Base-by-base conservation (phyloP, 352 stramenopile species). In the Phytophthora litchii region DNA sequence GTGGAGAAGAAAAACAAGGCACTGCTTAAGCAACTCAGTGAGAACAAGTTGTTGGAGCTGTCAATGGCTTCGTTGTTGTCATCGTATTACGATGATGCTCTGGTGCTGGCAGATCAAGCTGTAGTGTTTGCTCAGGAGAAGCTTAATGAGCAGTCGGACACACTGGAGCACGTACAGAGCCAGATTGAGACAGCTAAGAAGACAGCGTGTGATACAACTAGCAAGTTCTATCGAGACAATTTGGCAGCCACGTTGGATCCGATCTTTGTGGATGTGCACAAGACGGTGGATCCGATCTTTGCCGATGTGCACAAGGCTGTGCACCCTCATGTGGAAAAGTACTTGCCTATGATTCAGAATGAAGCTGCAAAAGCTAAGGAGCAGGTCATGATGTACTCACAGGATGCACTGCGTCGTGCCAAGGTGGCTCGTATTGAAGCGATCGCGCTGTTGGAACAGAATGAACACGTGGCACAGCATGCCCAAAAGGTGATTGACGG, bases 61-160 rank as follows among this genome's bases (percentile, higher is more conserved):
- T 74, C 78, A 11, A 71, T 93, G 49, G 74, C 78, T 1, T 64
- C 81, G 37, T 56, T 93, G 66, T 66, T 93, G 42, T 91, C 81
- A 46, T 78, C 74, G 31, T 93, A 93, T 64, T 93, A 91, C 36
- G 84, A 93, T 64, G 80, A 89, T 54, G 76, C 81, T n/a, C 71
- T 90, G 44, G 62, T 84, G 14, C 50, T 90, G 25, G 77, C 77
- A 4, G 60, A 71, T 23, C 64, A 73, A 44, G 60, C 70, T 1
- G 62, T 78, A 16, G 60, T 48, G 7, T 61, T 61, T 35, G 55
- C 84, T 25, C 75, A 76, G 16, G 58, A 85, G 31, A 79, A 81
- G 48, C 67, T 83, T 0, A 67, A 80, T 48, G 41, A 80, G 16
- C 74, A 76, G 38, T 74, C 70, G 7, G 69, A 61, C 19, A 73